These are phyloP conservation scores for Gastroboletus turbinatus DNA, from an alignment of 1,284 basidiomycete species.

Conservation along the genomic window DNA sequence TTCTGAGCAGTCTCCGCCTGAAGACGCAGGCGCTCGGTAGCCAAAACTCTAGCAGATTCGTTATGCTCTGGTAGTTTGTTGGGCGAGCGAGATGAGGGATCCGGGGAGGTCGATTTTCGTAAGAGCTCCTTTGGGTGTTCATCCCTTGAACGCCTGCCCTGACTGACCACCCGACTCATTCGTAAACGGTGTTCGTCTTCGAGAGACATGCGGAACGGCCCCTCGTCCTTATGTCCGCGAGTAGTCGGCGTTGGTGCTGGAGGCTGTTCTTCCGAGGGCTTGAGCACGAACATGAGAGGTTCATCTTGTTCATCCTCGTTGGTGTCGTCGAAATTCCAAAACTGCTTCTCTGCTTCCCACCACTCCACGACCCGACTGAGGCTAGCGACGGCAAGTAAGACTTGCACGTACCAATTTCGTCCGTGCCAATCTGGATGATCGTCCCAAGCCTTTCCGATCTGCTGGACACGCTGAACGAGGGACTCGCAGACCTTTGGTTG, in stretches of 20 bases:
- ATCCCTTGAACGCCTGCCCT: conserved; percentile 55
- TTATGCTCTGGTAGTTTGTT: conserved; percentile 52
- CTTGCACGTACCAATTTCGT: conserved; percentile 96
- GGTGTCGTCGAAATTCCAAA: conserved; percentile 98
- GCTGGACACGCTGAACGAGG: conserved; percentile 88
- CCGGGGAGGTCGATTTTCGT: conserved; percentile 35
- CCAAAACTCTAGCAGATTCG: conserved; percentile 75
- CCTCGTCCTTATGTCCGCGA: conserved; percentile 45
- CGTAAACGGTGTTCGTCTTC: conserved; percentile 60
- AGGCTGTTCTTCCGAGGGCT: conserved; percentile 64
- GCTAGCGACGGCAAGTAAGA: conserved; percentile 94
- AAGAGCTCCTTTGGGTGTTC: conserved; percentile 53
- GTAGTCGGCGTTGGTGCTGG: conserved; percentile 43
- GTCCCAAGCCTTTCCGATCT: conserved; percentile 93
- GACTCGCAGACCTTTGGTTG: conserved; percentile 84
- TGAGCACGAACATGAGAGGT: conserved; percentile 86
- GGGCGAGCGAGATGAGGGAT: conserved; percentile 35
- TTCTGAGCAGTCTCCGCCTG: conserved; percentile 92
- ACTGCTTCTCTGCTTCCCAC: conserved; percentile 99
- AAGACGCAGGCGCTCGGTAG: conserved; percentile 79
- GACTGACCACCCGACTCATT: conserved; percentile 48
- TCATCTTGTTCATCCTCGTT: conserved; percentile 90
- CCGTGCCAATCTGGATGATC: conserved; percentile 98
- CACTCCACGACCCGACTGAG: conserved; percentile 97
- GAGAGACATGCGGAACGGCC: conserved; percentile 46